Conservation (phyloP, 1,284 basidiomycete species). For the Cutaneotrichosporon sp. region DNA sequence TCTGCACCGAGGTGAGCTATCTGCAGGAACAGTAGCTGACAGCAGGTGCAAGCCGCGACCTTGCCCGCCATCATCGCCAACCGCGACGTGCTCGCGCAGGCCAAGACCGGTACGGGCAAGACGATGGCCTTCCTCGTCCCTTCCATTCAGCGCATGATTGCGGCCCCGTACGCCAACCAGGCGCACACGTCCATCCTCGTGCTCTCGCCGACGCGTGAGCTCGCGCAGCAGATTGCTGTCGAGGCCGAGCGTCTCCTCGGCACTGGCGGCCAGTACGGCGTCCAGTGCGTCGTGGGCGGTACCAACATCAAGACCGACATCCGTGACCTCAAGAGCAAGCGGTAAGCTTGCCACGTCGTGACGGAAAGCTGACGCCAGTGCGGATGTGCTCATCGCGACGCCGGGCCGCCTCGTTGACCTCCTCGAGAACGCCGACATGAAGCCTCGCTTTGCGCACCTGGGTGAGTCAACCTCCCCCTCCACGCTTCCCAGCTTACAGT, state of each 20-base stretch:
- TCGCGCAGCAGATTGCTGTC: conserved; percentile 54
- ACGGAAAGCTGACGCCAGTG: conserved; percentile 21
- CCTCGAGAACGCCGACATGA: conserved; percentile 52
- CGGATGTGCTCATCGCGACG: conserved; percentile 57
- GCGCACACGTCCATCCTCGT: conserved; percentile 48
- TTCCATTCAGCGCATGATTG: conserved; percentile 53
- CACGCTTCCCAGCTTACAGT: conserved; percentile 16
- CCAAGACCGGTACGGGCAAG: conserved; percentile 60
- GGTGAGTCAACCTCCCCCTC: conserved; percentile 17
- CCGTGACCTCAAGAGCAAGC: conserved; percentile 39
- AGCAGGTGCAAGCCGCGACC: conserved; percentile 55
- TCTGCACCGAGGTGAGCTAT: conserved; percentile 51
- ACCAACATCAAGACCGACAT: conserved; percentile 55
- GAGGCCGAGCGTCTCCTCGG: conserved; percentile 36
- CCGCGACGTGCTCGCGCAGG: conserved; percentile 57
- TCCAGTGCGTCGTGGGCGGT: conserved; percentile 55
- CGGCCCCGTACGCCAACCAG: conserved; percentile 26
- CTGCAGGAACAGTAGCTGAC: neutral
- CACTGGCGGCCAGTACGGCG: conserved; percentile 30
- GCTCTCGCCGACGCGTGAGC: conserved; percentile 57
- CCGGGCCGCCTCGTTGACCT: conserved; percentile 58
- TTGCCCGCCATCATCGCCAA: conserved; percentile 54
- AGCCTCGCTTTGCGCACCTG: conserved; percentile 37
- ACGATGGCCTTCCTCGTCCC: conserved; percentile 60
- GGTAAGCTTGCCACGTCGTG: conserved; percentile 26